A percentile compares a stretch with the other conserved stretches of the same genome.
Evolutionary conservation across 495 filamentous ascomycete genomes (phyloP).

Genomic region (Podospora sp.): DNA sequence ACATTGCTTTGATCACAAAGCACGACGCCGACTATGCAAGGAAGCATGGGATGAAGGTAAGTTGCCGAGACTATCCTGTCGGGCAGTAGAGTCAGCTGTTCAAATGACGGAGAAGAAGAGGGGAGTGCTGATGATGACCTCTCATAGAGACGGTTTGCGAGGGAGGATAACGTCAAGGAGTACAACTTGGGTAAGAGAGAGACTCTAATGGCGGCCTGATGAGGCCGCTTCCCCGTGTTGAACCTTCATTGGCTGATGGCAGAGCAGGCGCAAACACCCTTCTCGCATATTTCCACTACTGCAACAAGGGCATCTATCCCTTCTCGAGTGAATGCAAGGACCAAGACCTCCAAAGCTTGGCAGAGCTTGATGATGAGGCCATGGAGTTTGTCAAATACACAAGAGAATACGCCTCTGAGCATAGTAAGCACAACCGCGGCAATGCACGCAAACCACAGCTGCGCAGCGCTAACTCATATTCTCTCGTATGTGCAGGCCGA

Average conservation of each 20-base stretch:
- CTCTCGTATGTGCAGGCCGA: slow-evolving; percentile 33
- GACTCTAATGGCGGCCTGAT: not conserved
- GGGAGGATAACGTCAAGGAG: slow-evolving; percentile 53
- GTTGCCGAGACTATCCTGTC: slow-evolving; percentile 20
- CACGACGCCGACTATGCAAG: slow-evolving; percentile 59
- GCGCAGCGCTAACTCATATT: slow-evolving; percentile 18
- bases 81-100: not conserved
- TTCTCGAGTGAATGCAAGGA: slow-evolving; percentile 54
- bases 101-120: not conserved
- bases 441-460: not conserved
- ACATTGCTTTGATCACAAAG: slow-evolving; percentile 57
- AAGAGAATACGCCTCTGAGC: slow-evolving; percentile 36
- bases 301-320: slow-evolving; percentile 56
- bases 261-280: slow-evolving; percentile 58
- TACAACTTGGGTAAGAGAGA: slow-evolving; percentile 51
- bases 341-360: slow-evolving; percentile 47
- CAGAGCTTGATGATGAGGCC: slow-evolving; percentile 45
- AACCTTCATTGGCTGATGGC: slow-evolving; percentile 10
- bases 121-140: slow-evolving; percentile 11
- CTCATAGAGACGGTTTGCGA: slow-evolving; percentile 50
- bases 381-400: slow-evolving; percentile 45
- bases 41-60: slow-evolving; percentile 54
- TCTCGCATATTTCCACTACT: slow-evolving; percentile 62
- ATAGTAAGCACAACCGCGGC: slow-evolving; percentile 42
- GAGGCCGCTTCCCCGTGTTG: not conserved